Evolutionary conservation across 2,329 filamentous ascomycete species (phyloP).

Genomic region (Cercospora zeae-maydis): DNA sequence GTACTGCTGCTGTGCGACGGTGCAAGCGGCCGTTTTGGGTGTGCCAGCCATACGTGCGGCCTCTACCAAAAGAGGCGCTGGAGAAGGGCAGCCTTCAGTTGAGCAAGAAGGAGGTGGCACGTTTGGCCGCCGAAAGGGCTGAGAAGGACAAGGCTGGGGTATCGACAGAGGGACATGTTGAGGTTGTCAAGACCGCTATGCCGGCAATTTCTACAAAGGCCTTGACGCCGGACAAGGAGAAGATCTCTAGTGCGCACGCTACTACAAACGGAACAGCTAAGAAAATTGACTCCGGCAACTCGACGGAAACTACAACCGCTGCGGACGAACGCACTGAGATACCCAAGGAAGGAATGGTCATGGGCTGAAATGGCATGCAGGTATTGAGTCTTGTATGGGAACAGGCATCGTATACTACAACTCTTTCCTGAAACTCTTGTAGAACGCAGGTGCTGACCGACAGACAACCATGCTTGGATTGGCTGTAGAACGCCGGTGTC

Average conservation of each 20-base stretch:
- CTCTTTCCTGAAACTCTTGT: too few species aligned
- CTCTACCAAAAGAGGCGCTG: conserved; percentile 77
- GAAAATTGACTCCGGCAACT: background rate
- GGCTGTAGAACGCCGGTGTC: too few species aligned
- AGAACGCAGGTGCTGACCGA: too few species aligned
- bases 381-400: too few species aligned
- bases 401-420: background rate
- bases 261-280: conserved; percentile 6
- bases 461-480: too few species aligned
- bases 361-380: conserved; percentile 32
- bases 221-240: background rate
- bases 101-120: conserved; percentile 34
- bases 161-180: conserved; percentile 30
- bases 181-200: conserved; percentile 14
- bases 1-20: conserved; percentile 61
- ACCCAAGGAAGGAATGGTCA: conserved; percentile 46
- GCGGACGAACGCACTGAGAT: conserved; percentile 35
- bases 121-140: conserved; percentile 29
- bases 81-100: conserved; percentile 36
- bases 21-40: conserved; percentile 88
- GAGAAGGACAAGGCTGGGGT: conserved; percentile 31
- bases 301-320: background rate
- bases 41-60: conserved; percentile 80
- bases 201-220: background rate
- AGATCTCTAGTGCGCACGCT: conserved; percentile 11